These are phyloP conservation scores for Lodderomyces theae DNA, from an alignment of 1,139 yeast species.

Conservation along the genomic window DNA sequence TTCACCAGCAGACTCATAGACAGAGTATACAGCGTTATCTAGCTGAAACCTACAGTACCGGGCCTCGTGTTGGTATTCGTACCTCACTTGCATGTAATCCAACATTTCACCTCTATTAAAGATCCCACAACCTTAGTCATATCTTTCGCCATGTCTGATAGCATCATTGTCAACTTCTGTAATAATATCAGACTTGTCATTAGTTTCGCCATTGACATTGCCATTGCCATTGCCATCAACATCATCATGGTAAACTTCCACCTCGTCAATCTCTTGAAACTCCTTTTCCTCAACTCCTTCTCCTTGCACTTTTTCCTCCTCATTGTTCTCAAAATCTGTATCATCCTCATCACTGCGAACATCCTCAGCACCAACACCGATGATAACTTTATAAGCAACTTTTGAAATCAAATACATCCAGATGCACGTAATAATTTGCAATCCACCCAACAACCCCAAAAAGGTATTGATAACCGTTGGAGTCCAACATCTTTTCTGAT, in stretches of 20 bases:
- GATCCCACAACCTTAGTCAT: not conserved
- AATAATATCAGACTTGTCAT: not conserved
- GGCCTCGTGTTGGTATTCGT: not conserved
- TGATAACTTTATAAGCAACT: slow-evolving; percentile 66
- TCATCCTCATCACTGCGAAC: slow-evolving; percentile 70
- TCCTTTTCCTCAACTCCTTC: not conserved
- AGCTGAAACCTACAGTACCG: too few species aligned
- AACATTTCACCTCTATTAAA: not conserved
- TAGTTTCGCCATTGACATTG: too few species aligned
- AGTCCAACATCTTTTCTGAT: slow-evolving; percentile 56
- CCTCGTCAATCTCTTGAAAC: not conserved
- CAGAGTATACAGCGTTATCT: too few species aligned
- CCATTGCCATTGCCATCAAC: too few species aligned
- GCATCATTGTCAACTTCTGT: not conserved
- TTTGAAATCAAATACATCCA: slow-evolving; percentile 76
- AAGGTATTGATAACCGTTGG: slow-evolving; percentile 49
- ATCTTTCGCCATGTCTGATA: not conserved
- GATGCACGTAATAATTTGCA: slow-evolving; percentile 63
- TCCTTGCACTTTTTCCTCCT: slow-evolving; percentile 6
- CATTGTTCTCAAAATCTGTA: slow-evolving; percentile 28
- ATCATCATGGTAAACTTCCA: too few species aligned
- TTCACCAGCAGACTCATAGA: too few species aligned
- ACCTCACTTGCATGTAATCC: too few species aligned
- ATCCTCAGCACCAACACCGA: slow-evolving; percentile 76
- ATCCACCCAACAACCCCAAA: slow-evolving; percentile 55